A percentile compares a stretch with the other conserved stretches of the same genome.
phyloP scores from a whole-genome alignment of 2,329 filamentous ascomycete species.

The Aspergillus ochraceoroseus region DNA sequence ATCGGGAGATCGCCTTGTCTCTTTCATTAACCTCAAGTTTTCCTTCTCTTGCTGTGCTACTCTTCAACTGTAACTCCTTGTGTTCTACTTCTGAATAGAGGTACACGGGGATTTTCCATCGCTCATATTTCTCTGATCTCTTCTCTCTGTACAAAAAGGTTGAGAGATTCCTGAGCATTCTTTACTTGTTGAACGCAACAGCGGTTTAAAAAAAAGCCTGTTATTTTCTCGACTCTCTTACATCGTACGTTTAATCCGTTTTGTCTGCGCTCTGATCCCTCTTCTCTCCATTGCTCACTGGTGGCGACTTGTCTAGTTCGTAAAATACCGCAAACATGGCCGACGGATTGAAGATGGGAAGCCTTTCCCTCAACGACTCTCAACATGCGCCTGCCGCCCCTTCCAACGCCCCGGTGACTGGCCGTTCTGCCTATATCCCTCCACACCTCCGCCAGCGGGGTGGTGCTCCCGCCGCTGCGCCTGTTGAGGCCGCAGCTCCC shows the following conservation, averaged over 20 bases:
- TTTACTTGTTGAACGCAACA: conserved; percentile 8
- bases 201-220: conserved; percentile 6
- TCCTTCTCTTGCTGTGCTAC: conserved; percentile 27
- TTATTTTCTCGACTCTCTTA: conserved; percentile 6
- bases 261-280: neutral
- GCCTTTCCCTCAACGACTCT: conserved; percentile 54
- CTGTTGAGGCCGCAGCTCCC: conserved; percentile 21
- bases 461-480: conserved; percentile 34
- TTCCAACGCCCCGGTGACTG: conserved; percentile 41
- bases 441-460: conserved; percentile 55
- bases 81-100: conserved; percentile 24
- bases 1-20: conserved; percentile 26
- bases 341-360: conserved; percentile 41
- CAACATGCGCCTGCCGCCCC: conserved; percentile 51
- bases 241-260: conserved; percentile 12
- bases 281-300: conserved; percentile 10
- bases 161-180: conserved; percentile 13
- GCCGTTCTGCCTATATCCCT: conserved; percentile 61
- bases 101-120: conserved; percentile 21
- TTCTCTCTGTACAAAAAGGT: conserved; percentile 20
- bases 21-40: conserved; percentile 27
- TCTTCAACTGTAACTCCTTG: conserved; percentile 27
- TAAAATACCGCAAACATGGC: conserved; percentile 34
- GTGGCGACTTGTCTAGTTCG: conserved; percentile 5
- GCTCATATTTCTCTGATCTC: conserved; percentile 25